These are phyloP conservation scores for Puccinia sorghi DNA, from an alignment of 1,284 basidiomycete species.

Conservation along the genomic window DNA sequence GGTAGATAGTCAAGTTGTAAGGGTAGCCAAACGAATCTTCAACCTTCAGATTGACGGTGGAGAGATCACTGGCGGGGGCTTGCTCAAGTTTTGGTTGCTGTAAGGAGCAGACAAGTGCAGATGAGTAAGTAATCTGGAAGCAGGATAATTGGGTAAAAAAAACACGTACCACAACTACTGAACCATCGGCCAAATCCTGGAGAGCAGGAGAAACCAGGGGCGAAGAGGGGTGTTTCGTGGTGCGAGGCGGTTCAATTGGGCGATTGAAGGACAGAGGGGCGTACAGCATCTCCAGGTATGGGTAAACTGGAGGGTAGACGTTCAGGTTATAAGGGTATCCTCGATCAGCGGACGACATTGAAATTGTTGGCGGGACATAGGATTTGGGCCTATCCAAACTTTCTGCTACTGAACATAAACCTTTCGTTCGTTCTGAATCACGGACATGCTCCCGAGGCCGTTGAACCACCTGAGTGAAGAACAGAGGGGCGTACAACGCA, in stretches of 20 bases:
- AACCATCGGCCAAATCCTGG: not conserved
- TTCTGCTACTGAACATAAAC: not conserved
- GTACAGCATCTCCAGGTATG: not conserved
- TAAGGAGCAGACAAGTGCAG: not conserved
- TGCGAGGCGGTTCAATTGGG: not conserved
- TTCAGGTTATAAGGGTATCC: constrained; percentile 18
- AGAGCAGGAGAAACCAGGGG: not conserved
- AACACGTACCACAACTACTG: not conserved
- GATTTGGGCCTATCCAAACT: not conserved
- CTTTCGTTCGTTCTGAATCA: not conserved
- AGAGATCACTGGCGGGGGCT: not conserved
- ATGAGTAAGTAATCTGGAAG: not conserved
- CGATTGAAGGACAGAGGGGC: not conserved
- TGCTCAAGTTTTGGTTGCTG: constrained; percentile 4
- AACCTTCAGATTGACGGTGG: not conserved
- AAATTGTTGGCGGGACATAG: not conserved
- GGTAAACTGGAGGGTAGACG: constrained; percentile 34
- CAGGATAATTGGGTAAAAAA: not conserved
- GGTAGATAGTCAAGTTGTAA: constrained; percentile 34
- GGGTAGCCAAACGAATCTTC: constrained; percentile 12
- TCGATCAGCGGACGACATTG: not conserved
- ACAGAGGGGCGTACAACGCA: not conserved
- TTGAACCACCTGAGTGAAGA: not conserved
- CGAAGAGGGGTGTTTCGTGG: not conserved
- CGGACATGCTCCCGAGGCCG: too few species aligned